These are phyloP conservation scores for Termitomyces sp. DNA, from an alignment of 1,284 basidiomycete species.

Conservation along the genomic window DNA sequence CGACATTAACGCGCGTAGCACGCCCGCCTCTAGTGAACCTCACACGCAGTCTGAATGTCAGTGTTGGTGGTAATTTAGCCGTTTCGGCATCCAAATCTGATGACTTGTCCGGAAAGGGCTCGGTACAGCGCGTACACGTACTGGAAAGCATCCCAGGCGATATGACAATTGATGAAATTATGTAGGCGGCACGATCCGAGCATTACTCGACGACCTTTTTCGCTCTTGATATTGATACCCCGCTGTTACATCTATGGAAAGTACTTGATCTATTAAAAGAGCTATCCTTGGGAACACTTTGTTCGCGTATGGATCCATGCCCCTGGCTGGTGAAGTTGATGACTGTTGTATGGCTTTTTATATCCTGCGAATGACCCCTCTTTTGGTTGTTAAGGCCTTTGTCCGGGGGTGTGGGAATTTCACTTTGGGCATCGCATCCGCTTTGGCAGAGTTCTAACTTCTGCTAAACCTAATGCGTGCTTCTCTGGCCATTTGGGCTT, in stretches of 20 bases:
- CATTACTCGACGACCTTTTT: neutral
- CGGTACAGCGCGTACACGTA: slow-evolving; percentile 11
- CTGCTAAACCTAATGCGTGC: too few relatives aligned
- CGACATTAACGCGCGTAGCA: slow-evolving; percentile 54
- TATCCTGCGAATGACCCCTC: neutral
- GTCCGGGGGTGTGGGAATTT: too few relatives aligned
- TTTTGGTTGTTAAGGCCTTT: too few relatives aligned
- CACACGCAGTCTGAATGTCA: slow-evolving; percentile 34
- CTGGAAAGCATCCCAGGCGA: slow-evolving; percentile 32
- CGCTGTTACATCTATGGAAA: neutral
- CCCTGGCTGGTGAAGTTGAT: neutral
- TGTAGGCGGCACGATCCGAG: neutral
- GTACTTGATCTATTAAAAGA: neutral
- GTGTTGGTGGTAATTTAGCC: neutral
- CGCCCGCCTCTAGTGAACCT: slow-evolving; percentile 49
- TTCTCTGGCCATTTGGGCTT: too few relatives aligned
- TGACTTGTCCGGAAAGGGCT: slow-evolving; percentile 12
- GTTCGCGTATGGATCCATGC: neutral
- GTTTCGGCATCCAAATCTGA: slow-evolving; percentile 7
- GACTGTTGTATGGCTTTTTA: neutral
- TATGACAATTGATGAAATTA: slow-evolving; percentile 58
- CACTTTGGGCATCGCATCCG: too few relatives aligned
- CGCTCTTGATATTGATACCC: neutral
- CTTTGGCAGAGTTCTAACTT: too few relatives aligned
- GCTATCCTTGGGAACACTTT: neutral